Conservation (phyloP, 805 yeast species). For the Candida corydali region DNA sequence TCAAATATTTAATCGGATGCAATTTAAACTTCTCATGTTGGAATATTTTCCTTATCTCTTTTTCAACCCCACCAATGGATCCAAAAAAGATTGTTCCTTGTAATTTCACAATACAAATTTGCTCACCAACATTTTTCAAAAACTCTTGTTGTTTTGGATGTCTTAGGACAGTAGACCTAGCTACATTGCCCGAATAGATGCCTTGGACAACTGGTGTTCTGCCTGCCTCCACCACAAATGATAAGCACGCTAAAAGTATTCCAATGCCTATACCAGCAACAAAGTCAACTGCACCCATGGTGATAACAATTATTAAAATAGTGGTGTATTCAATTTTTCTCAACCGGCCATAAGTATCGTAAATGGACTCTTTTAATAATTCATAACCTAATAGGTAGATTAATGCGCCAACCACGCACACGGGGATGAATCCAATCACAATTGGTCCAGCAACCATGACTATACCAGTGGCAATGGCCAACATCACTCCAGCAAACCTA, state of each 20-base stretch:
- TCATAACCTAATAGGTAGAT: conserved; percentile 91
- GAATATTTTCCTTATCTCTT: conserved; percentile 60
- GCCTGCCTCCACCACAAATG: conserved; percentile 93
- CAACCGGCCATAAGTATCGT: conserved; percentile 78
- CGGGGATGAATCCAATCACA: conserved; percentile 91
- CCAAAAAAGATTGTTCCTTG: conserved; percentile 93
- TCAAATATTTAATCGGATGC: conserved; percentile 72
- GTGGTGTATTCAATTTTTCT: conserved; percentile 78
- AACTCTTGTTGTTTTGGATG: conserved; percentile 88
- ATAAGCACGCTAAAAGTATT: conserved; percentile 83
- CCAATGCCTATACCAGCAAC: conserved; percentile 92
- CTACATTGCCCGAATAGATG: conserved; percentile 80
- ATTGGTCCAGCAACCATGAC: conserved; percentile 88
- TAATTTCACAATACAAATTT: conserved; percentile 80
- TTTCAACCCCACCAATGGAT: conserved; percentile 88
- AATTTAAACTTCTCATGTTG: conserved; percentile 47
- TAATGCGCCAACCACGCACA: conserved; percentile 91
- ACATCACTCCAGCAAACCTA: conserved; percentile 81
- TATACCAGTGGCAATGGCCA: conserved; percentile 74
- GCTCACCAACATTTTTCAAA: conserved; percentile 80
- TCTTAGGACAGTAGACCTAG: conserved; percentile 87
- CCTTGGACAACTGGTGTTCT: conserved; percentile 77
- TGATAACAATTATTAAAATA: conserved; percentile 77
- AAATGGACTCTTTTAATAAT: conserved; percentile 76
- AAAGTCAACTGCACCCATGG: conserved; percentile 95